phyloP scores from a whole-genome alignment of 179 eudicot species.

The Beta lomatogona region DNA sequence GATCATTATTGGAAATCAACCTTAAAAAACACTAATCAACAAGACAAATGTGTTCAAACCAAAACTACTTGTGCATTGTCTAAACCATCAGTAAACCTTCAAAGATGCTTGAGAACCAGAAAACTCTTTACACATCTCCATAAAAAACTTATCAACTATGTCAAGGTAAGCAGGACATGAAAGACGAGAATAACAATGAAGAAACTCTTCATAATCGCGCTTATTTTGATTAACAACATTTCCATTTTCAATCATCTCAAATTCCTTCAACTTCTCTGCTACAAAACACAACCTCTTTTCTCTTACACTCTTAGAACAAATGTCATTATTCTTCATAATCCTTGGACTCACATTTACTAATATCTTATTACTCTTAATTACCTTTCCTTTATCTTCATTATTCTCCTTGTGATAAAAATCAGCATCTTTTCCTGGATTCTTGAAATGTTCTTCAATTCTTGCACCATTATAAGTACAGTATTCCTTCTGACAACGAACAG shows the following conservation, averaged over 20 bases:
- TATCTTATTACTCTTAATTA: constrained; percentile 13
- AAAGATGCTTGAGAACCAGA: constrained; percentile 23
- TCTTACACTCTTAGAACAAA: constrained; percentile 29
- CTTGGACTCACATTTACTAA: constrained; percentile 5
- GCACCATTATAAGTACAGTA: background rate
- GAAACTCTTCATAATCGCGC: constrained; percentile 52
- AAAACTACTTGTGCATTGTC: background rate
- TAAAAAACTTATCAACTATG: constrained; percentile 54
- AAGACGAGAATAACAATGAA: constrained; percentile 51
- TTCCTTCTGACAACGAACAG: background rate
- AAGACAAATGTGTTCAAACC: constrained; percentile 10
- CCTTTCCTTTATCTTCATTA: constrained; percentile 18
- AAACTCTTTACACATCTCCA: constrained; percentile 48
- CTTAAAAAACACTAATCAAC: constrained; percentile 10
- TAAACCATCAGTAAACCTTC: constrained; percentile 9
- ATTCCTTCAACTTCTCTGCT: constrained; percentile 44
- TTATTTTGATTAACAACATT: constrained; percentile 39
- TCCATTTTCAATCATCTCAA: constrained; percentile 43
- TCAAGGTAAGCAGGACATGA: constrained; percentile 55
- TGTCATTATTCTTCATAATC: constrained; percentile 1
- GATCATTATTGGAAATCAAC: constrained; percentile 5
- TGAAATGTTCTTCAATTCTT: constrained; percentile 2
- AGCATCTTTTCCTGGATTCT: constrained; percentile 8
- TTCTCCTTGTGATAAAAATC: background rate
- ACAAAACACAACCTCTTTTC: constrained; percentile 35